Percentiles rank a stretch among this genome's conserved stretches.
Evolutionary conservation across 1,284 basidiomycete species (phyloP).

Genomic region (Ganoderma leucocontextum): DNA sequence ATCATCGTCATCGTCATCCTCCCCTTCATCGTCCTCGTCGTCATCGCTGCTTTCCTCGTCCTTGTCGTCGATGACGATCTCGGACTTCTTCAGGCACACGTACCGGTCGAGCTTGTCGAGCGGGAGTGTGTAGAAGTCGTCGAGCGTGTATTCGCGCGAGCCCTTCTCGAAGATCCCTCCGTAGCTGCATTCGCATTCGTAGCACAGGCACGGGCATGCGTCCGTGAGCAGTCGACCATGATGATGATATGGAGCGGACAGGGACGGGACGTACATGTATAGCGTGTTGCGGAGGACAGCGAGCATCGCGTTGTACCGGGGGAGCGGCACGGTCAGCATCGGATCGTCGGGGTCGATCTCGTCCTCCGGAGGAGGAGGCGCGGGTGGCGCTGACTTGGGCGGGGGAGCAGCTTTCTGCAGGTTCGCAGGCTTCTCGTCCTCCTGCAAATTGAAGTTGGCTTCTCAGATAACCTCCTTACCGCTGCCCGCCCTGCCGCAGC

Average conservation of each 20-base stretch:
- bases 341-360: slow-evolving; percentile 78
- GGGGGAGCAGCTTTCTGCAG: slow-evolving; percentile 10
- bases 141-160: slow-evolving; percentile 84
- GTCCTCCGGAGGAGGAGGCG: slow-evolving; percentile 30
- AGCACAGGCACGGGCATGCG: neutral
- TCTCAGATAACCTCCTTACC: neutral
- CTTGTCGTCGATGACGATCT: slow-evolving; percentile 66
- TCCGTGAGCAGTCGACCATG: neutral
- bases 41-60: slow-evolving; percentile 69
- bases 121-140: slow-evolving; percentile 82
- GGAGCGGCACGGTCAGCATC: slow-evolving; percentile 70
- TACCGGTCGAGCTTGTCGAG: slow-evolving; percentile 86
- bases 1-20: slow-evolving; percentile 54
- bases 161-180: slow-evolving; percentile 89
- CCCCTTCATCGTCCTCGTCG: slow-evolving; percentile 60
- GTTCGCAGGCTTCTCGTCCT: slow-evolving; percentile 24
- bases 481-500: neutral
- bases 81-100: slow-evolving; percentile 74
- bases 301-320: slow-evolving; percentile 94
- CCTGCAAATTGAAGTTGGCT: neutral
- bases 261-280: slow-evolving; percentile 71
- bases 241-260: neutral
- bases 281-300: slow-evolving; percentile 87
- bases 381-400: neutral
- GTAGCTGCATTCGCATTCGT: slow-evolving; percentile 59